Base-by-base conservation (phyloP, 768 basidiomycete genomes). In the Mycena amicta region DNA sequence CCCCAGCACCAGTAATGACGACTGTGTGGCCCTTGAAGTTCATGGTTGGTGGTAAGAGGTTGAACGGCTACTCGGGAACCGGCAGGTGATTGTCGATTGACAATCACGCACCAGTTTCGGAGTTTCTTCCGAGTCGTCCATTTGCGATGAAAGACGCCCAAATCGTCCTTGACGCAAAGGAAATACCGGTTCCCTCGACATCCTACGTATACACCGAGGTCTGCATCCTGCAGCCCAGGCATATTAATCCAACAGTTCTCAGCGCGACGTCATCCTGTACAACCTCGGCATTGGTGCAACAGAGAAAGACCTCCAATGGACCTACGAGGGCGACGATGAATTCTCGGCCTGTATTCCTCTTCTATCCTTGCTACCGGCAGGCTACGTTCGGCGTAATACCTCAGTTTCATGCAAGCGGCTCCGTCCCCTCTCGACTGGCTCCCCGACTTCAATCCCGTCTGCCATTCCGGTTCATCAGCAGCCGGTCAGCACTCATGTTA, bases 351-450 rank as follows among this genome's bases (percentile, higher is more conserved):
- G n/a, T n/a, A n/a, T n/a, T n/a, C n/a, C n/a, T n/a, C n/a, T n/a
- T n/a, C n/a, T 1, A 74, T 99, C 31, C 97, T n/a, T n/a, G n/a
- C n/a, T n/a, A n/a, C n/a, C n/a, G n/a, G n/a, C n/a, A n/a, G n/a
- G n/a, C 95, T 0, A 98, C 95, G 0, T 98, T 97, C 68, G 97
- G 94, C 28, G 95, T 98, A 39, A 83, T 98, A 57, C 96, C 97
- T 16, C 94, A 94, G 70, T 93, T 98, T 72, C 70, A 77, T 22
- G 86, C 92, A 1, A 90, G 85, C 64, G 78, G 82, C 5, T 80
- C 83, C 27, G 51, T 93, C 3, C 18, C 72, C 89, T 0, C 74
- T 93, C 49, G 94, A 93, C 74, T 96, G 89, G 87, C 78, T 99
- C 27, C 96, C 97, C 15, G 91, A 98, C 73, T 98, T 88, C 80